Conservation (phyloP, 805 yeast species). For the Yarrowia sp. region DNA sequence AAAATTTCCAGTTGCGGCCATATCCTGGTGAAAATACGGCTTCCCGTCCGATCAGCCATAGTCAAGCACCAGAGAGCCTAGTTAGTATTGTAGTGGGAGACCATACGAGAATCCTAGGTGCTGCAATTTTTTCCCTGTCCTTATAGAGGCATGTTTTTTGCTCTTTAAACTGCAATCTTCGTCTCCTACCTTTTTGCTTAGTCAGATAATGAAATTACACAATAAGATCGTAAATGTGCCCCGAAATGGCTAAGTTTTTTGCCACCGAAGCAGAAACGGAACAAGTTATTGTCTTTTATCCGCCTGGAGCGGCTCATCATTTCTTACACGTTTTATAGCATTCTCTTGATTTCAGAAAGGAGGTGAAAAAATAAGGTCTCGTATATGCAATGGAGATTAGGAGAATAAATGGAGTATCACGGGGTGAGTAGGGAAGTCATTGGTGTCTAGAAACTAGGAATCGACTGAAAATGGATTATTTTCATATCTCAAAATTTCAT, state of each 20-base stretch:
- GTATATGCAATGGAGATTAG: not conserved
- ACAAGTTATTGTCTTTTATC: not conserved
- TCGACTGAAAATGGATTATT: too few relatives aligned
- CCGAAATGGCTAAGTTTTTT: not conserved
- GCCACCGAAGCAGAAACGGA: not conserved
- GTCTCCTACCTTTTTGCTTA: too few relatives aligned
- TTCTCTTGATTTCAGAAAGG: not conserved
- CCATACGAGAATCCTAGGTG: constrained; percentile 35
- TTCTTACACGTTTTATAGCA: not conserved
- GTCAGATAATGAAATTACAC: too few relatives aligned
- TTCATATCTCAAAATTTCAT: too few relatives aligned
- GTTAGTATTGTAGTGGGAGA: constrained; percentile 36
- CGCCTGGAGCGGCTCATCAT: not conserved
- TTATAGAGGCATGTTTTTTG: too few relatives aligned
- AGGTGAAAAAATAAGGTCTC: not conserved
- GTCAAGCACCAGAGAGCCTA: constrained; percentile 35
- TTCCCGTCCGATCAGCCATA: constrained; percentile 37
- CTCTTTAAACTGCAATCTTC: too few relatives aligned
- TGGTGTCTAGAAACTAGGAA: too few relatives aligned
- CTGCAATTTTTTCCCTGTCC: constrained; percentile 3
- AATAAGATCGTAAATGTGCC: too few relatives aligned
- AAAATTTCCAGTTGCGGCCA: constrained; percentile 15
- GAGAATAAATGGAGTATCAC: too few relatives aligned
- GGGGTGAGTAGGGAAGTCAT: too few relatives aligned
- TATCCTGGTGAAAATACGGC: constrained; percentile 35